A percentile compares a stretch with the other conserved stretches of the same genome.
phyloP scores from a whole-genome alignment of 208 protist genomes.

The Leishmania tropica region DNA sequence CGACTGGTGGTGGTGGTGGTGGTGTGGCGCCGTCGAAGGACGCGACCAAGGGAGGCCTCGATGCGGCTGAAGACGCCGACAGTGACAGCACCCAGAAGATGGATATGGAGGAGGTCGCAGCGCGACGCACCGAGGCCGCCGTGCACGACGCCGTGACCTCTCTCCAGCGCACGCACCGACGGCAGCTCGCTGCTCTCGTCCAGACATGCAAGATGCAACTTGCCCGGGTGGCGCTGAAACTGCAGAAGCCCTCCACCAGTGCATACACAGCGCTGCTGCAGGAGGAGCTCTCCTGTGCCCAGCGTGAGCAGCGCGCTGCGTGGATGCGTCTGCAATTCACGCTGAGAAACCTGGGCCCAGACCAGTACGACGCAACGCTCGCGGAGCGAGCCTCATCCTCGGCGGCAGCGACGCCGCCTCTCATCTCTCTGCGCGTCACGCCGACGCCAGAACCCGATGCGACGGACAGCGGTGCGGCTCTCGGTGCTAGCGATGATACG shows the following conservation, averaged over 20 bases:
- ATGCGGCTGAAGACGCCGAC: neutral
- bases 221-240: constrained; percentile 38
- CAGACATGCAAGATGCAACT: constrained; percentile 32
- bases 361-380: constrained; percentile 30
- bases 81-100: neutral
- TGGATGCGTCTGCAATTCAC: constrained; percentile 39
- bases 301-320: constrained; percentile 28
- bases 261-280: constrained; percentile 41
- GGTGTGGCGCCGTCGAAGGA: neutral
- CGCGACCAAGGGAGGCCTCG: neutral
- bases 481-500: neutral
- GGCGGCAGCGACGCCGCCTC: neutral
- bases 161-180: constrained; percentile 12
- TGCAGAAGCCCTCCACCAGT: constrained; percentile 42
- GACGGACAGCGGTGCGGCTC: neutral
- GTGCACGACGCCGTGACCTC: constrained; percentile 15
- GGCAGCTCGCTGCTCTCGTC: constrained; percentile 17
- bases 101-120: neutral
- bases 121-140: constrained; percentile 14
- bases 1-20: neutral
- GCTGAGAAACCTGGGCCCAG: constrained; percentile 29
- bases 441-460: neutral
- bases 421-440: neutral
- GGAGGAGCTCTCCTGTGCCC: constrained; percentile 34
- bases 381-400: neutral